phyloP scores from a whole-genome alignment of 2,329 filamentous ascomycete species.

The Aspergillus sp. region DNA sequence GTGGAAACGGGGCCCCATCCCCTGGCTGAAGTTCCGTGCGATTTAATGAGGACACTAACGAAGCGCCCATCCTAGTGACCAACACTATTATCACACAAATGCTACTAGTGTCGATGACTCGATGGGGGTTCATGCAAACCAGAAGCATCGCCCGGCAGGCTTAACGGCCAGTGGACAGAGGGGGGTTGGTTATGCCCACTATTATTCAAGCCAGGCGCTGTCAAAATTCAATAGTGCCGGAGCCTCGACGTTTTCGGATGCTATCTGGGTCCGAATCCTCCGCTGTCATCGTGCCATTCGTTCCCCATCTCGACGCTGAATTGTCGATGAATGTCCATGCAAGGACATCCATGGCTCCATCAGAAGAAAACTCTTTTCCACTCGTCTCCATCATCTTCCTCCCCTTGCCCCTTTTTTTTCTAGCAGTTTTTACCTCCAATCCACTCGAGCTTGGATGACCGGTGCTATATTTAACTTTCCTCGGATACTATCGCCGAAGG shows the following conservation, averaged over 20 bases:
- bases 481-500: not conserved
- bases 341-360: not conserved
- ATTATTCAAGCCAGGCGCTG: slow-evolving; percentile 17
- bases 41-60: slow-evolving; percentile 6
- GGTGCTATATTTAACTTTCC: not conserved
- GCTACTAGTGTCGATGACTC: slow-evolving; percentile 15
- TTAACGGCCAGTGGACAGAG: slow-evolving; percentile 1
- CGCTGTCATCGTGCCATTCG: slow-evolving; percentile 17
- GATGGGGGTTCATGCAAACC: slow-evolving; percentile 8
- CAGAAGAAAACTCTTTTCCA: not conserved
- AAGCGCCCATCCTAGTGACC: not conserved
- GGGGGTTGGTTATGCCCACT: not conserved
- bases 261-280: slow-evolving; percentile 16
- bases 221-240: slow-evolving; percentile 28
- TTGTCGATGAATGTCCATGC: not conserved
- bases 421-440: not conserved
- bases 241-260: slow-evolving; percentile 18
- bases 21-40: slow-evolving; percentile 1
- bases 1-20: not conserved
- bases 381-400: not conserved
- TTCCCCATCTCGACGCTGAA: not conserved
- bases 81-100: slow-evolving; percentile 16
- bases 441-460: not conserved
- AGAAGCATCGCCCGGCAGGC: not conserved
- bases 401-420: not conserved